Conservation (phyloP, 106 monocot genomes). For the Dendrobium catenatum region DNA sequence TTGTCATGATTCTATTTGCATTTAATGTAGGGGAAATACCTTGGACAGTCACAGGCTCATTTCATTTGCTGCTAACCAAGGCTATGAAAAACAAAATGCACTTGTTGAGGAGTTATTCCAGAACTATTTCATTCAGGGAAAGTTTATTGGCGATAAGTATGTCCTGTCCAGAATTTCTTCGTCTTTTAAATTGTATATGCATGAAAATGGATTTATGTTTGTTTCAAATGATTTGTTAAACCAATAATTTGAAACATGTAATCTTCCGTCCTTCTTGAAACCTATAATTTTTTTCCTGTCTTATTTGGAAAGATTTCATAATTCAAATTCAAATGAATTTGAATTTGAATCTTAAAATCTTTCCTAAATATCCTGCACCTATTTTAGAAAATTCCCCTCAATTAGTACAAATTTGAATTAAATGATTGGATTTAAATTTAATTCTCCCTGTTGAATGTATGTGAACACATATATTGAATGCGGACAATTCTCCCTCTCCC, state of each 20-base stretch:
- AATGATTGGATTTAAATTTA: too few relatives aligned
- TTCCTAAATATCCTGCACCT: too few relatives aligned
- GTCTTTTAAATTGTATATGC: neutral
- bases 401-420: too few relatives aligned
- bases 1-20: neutral
- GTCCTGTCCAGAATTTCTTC: conserved; percentile 16
- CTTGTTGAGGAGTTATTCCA: conserved; percentile 74
- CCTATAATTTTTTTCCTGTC: neutral
- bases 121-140: conserved; percentile 71
- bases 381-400: too few relatives aligned
- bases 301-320: neutral
- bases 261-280: neutral
- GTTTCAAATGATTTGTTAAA: neutral
- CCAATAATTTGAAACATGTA: neutral
- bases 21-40: conserved; percentile 66
- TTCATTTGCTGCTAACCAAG: conserved; percentile 68
- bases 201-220: neutral
- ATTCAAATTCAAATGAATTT: too few relatives aligned
- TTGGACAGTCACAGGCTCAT: conserved; percentile 89
- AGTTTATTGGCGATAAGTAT: conserved; percentile 79
- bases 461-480: too few relatives aligned
- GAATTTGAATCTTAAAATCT: too few relatives aligned
- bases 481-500: too few relatives aligned
- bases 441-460: too few relatives aligned
- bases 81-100: conserved; percentile 71